A percentile compares a stretch with the other conserved stretches of the same genome.
These are phyloP conservation scores for Saitozyma sp. DNA, from an alignment of 768 basidiomycete genomes.

Conservation along the genomic window DNA sequence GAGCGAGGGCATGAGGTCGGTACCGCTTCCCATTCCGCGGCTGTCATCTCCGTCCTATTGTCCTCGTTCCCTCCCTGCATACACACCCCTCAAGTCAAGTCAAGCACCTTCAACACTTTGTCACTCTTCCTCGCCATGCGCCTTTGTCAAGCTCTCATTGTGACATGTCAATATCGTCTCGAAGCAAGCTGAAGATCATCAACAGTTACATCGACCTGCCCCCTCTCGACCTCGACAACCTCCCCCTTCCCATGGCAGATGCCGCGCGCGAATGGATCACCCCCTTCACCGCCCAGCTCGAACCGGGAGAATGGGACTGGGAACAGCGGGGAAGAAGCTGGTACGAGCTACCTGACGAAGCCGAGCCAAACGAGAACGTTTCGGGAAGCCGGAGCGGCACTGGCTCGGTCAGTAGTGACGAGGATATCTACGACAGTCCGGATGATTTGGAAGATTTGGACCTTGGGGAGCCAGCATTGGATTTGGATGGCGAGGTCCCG, in stretches of 20 bases:
- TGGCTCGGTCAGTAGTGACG: no score
- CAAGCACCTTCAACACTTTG: background rate
- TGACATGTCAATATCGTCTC: constrained; percentile 1
- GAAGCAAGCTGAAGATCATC: constrained; percentile 9
- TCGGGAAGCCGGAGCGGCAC: no score
- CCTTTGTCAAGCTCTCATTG: background rate
- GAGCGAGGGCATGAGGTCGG: constrained; percentile 30
- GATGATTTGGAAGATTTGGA: no score
- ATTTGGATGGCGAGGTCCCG: no score
- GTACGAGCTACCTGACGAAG: no score
- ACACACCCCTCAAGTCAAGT: no score
- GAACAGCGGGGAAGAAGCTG: background rate
- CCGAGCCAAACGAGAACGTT: no score
- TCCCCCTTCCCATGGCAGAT: background rate
- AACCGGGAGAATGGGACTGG: constrained; percentile 13
- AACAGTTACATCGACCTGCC: constrained; percentile 7
- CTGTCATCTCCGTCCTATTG: constrained; percentile 8
- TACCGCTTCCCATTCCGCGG: constrained; percentile 3
- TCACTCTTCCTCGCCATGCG: constrained; percentile 3
- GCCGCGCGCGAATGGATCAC: constrained; percentile 3
- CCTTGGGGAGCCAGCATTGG: no score
- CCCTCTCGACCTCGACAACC: constrained; percentile 7
- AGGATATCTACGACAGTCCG: no score
- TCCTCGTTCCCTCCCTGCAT: no score
- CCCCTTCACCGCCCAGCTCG: constrained; percentile 12